Conservation (phyloP, 1,284 basidiomycete genomes). For the Pseudozyma sp. region DNA sequence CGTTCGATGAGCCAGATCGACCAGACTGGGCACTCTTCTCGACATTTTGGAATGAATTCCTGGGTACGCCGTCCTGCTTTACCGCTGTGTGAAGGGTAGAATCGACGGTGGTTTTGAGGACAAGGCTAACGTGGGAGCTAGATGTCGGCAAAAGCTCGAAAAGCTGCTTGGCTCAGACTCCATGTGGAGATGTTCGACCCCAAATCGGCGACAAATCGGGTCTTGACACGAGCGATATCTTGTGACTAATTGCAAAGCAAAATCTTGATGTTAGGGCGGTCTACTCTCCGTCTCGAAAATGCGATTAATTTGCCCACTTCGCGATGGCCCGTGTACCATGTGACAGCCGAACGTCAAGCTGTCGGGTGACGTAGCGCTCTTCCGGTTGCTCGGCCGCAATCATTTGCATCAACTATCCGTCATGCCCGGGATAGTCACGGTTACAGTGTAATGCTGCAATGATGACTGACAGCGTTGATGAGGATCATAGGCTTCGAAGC, state of each 20-base stretch:
- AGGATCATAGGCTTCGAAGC: too few relatives aligned
- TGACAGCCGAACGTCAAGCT: constrained; percentile 13
- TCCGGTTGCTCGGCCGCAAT: background rate
- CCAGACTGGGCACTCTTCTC: constrained; percentile 47
- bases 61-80: background rate
- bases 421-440: background rate
- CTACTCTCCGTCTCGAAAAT: too few relatives aligned
- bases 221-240: too few relatives aligned
- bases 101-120: too few relatives aligned
- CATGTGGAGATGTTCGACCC: constrained; percentile 22
- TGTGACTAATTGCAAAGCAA: too few relatives aligned
- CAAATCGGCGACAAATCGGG: background rate
- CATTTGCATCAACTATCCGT: too few relatives aligned
- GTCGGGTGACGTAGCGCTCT: constrained; percentile 31
- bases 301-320: too few relatives aligned
- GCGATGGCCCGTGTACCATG: constrained; percentile 27
- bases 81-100: too few relatives aligned
- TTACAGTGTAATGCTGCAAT: background rate
- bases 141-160: background rate
- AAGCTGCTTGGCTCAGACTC: constrained; percentile 7
- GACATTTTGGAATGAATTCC: constrained; percentile 9
- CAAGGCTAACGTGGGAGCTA: background rate
- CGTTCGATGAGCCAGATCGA: constrained; percentile 57
- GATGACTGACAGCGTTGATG: constrained; percentile 7
- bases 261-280: too few relatives aligned